Evolutionary conservation across 1,139 yeast genomes (phyloP), one percentile per base, ranked within the genome.

Genomic region (Wickerhamomyces sp.): DNA sequence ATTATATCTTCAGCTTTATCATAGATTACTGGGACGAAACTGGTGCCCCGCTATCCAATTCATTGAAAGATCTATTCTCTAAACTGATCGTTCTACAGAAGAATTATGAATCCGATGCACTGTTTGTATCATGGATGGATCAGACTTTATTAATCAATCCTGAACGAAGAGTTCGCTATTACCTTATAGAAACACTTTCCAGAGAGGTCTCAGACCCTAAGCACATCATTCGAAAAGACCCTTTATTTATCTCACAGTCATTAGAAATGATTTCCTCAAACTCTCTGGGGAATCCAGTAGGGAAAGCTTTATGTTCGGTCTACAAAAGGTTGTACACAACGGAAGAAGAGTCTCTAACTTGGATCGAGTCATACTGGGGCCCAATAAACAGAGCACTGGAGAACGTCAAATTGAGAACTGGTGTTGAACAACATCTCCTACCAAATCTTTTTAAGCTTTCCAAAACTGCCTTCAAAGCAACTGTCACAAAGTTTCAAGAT

Each of bases 11-110:
- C 57, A 69, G 69, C 34, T 83, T 76, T 58, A 73, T 84, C 10
- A 65, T 83, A 41, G 89, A 81, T 52, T 81, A 79, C 56, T 80
- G 90, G 80, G 80, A 79, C 44, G 86, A 81, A 44, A 77, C 88
- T 2, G 81, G 85, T 6, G 80, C 87, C 1, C 81, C 94, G 0
- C 65, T 86, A 34, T 79, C 83, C 7, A 85, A 83, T 54, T 83
- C 94, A 0, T 63, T 87, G 43, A 74, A 72, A 45, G 85, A 80
- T 36, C 60, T 88, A 36, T 73, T 86, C 43, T 53, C 63, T 5
- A 84, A 83, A 52, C 57, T 82, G 40, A 62, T 83, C 7, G 52
- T 61, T 1, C 64, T 79, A 29, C 55, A 75, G 14, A 64, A 64
- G 36, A 39, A 55, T 9, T 44, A 65, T 10, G 63, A 60, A 18